Evolutionary conservation across 306 rosid genomes (phyloP).

Genomic region (Pterocarpus santalinus): DNA sequence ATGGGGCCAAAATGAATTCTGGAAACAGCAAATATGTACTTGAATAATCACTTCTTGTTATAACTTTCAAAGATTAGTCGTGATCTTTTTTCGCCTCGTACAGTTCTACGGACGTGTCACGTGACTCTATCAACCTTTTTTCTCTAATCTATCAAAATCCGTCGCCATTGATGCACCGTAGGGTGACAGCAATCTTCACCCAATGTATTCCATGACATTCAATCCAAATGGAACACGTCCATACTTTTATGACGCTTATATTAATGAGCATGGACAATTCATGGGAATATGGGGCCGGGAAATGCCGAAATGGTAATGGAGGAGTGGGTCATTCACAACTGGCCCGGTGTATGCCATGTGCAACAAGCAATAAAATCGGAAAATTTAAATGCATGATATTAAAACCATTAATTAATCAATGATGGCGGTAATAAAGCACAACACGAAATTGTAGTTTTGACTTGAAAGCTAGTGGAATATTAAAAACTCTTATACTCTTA

Average conservation of each 20-base stretch:
- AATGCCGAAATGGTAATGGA: background rate
- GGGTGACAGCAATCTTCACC: background rate
- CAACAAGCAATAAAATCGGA: background rate
- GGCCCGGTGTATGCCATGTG: background rate
- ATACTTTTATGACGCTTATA: background rate
- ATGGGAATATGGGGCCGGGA: background rate
- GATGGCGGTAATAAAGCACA: slow-evolving; percentile 1
- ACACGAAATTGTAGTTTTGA: slow-evolving; percentile 17
- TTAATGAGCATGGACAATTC: slow-evolving; percentile 5
- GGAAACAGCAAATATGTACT: too few relatives aligned
- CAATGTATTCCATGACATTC: background rate
- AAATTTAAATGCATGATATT: background rate
- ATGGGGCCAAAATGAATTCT: too few relatives aligned
- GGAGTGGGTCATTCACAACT: slow-evolving; percentile 17
- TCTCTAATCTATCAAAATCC: background rate
- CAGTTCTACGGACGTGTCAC: background rate
- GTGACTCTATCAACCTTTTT: background rate
- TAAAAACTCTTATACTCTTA: too few relatives aligned
- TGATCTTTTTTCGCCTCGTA: background rate
- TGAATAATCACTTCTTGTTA: too few relatives aligned
- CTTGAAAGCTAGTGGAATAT: background rate
- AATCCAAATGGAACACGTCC: slow-evolving; percentile 1
- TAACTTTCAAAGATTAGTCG: background rate
- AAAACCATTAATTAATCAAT: background rate
- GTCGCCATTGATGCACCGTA: background rate